phyloP scores from a whole-genome alignment of 148 eudicot species.

The Chenopodium formosanum region DNA sequence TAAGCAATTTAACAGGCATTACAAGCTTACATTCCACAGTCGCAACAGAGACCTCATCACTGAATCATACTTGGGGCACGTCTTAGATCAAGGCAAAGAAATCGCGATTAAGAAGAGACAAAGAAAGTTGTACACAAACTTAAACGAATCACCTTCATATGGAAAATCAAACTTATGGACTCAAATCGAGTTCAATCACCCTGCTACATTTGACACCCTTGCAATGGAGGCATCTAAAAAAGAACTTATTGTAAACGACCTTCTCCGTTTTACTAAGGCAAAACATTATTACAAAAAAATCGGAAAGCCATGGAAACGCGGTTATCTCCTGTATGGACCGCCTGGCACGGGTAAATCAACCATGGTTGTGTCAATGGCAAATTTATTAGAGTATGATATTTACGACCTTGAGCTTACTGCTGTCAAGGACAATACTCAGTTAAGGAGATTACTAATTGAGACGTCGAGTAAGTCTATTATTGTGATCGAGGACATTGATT shows the following conservation, averaged over 20 bases:
- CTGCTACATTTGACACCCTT: background rate
- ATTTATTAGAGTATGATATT: background rate
- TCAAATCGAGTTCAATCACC: background rate
- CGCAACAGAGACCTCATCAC: background rate
- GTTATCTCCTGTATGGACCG: background rate
- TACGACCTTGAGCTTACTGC: background rate
- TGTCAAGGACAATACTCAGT: background rate
- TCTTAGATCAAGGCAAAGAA: background rate
- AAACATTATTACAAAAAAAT: no score
- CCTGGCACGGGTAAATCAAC: background rate
- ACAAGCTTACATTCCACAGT: background rate
- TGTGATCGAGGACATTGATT: background rate
- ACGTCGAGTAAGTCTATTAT: background rate
- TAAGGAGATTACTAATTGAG: background rate
- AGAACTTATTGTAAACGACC: background rate
- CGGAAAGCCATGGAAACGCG: background rate
- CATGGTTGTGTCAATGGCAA: background rate
- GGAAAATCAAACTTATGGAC: background rate
- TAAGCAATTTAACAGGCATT: background rate
- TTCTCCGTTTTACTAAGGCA: background rate
- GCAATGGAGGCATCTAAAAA: background rate
- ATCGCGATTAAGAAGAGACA: background rate
- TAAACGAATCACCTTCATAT: background rate
- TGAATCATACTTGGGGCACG: background rate
- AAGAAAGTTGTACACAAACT: background rate